These are phyloP conservation scores for Apium graveolens DNA, from an alignment of 129 eudicot genomes.

Conservation along the genomic window DNA sequence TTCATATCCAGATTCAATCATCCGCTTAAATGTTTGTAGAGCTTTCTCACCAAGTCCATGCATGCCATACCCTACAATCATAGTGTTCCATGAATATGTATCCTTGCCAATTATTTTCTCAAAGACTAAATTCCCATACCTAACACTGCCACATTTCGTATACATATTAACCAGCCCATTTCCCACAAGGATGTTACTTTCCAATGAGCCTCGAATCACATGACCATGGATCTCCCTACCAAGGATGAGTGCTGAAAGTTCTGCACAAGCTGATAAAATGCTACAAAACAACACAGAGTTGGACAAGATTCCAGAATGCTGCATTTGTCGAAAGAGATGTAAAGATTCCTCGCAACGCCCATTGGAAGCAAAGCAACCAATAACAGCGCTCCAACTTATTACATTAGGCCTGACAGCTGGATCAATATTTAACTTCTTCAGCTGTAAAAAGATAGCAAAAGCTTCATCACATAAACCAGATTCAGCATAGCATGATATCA, in stretches of 20 bases:
- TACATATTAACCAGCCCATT: slow-evolving; percentile 66
- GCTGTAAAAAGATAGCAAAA: slow-evolving; percentile 30
- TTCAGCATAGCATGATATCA: slow-evolving; percentile 61
- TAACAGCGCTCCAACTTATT: slow-evolving; percentile 65
- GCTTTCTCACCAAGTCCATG: slow-evolving; percentile 56
- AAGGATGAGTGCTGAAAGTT: slow-evolving; percentile 35
- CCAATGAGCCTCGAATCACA: slow-evolving; percentile 28
- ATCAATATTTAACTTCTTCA: slow-evolving; percentile 25
- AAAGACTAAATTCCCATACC: slow-evolving; percentile 31
- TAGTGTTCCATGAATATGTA: slow-evolving; percentile 53
- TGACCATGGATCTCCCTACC: slow-evolving; percentile 63
- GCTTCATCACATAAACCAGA: slow-evolving; percentile 70
- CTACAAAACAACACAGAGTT: slow-evolving; percentile 43
- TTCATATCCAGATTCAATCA: slow-evolving; percentile 37
- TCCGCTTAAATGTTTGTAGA: slow-evolving; percentile 31
- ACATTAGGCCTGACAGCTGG: slow-evolving; percentile 37
- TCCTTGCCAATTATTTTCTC: slow-evolving; percentile 31
- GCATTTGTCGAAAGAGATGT: slow-evolving; percentile 62
- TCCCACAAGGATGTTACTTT: slow-evolving; percentile 25
- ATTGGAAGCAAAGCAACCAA: slow-evolving; percentile 46
- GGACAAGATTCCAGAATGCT: slow-evolving; percentile 36
- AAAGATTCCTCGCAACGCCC: slow-evolving; percentile 44
- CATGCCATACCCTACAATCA: slow-evolving; percentile 75
- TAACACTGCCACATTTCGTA: slow-evolving; percentile 58
- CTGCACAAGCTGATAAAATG: slow-evolving; percentile 61